Conservation (phyloP, 495 filamentous ascomycete species). For the Podospora tetraspora region DNA sequence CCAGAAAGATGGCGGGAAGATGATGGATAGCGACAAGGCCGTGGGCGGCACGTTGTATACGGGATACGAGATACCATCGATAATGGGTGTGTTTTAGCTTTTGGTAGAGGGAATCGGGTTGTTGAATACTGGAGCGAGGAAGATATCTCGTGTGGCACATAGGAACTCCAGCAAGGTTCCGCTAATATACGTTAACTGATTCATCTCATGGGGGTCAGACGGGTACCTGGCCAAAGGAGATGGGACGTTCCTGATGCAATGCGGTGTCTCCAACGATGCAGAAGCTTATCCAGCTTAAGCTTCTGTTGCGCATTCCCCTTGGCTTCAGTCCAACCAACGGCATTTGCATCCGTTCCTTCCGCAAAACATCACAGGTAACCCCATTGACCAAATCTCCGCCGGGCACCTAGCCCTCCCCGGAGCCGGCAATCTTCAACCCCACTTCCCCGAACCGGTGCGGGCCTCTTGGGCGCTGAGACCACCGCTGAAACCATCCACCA, state of each 20-base stretch:
- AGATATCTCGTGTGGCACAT: conserved; percentile 7
- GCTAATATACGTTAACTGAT: conserved; percentile 14
- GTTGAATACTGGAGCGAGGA: not conserved
- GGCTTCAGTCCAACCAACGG: not conserved
- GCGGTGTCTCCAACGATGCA: not conserved
- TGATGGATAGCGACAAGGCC: conserved; percentile 11
- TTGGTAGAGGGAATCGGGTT: conserved; percentile 7
- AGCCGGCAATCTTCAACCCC: not conserved
- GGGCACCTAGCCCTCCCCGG: not conserved
- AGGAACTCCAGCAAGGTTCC: not conserved
- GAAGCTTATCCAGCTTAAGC: not conserved
- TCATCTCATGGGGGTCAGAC: not conserved
- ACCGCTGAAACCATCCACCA: not conserved
- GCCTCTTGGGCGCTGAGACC: not conserved
- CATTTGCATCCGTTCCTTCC: too few relatives aligned
- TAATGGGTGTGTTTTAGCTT: not conserved
- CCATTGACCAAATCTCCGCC: not conserved
- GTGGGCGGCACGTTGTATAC: conserved; percentile 9
- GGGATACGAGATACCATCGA: not conserved
- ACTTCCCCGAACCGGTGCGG: not conserved
- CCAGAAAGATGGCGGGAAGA: conserved; percentile 7
- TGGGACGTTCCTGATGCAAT: not conserved
- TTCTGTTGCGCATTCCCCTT: not conserved
- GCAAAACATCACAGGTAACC: too few relatives aligned
- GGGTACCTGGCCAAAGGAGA: not conserved